These are phyloP conservation scores for Paracoccidioides brasiliensis DNA, from an alignment of 2,329 filamentous ascomycete genomes.

Conservation along the genomic window DNA sequence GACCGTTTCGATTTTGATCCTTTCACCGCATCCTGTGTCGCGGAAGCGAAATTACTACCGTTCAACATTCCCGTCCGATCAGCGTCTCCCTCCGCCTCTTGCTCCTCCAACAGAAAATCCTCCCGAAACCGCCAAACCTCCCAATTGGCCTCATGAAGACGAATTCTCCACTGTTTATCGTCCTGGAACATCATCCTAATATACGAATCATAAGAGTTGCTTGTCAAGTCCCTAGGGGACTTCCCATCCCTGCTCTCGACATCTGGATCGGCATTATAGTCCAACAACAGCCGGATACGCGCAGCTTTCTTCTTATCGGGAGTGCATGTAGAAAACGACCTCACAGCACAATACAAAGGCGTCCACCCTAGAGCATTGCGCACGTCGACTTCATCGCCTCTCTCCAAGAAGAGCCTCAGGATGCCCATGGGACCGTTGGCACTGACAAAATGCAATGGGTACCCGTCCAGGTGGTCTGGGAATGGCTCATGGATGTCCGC, in stretches of 20 bases:
- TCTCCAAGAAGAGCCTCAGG: neutral
- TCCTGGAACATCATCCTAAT: neutral
- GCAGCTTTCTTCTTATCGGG: neutral
- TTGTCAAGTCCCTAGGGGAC: neutral
- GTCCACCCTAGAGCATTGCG: neutral
- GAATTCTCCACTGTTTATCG: neutral
- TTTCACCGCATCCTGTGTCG: neutral
- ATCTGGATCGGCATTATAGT: neutral
- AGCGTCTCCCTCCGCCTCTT: neutral
- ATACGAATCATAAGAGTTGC: neutral
- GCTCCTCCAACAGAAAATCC: neutral
- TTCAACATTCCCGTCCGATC: neutral
- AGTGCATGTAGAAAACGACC: neutral
- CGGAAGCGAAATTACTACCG: neutral
- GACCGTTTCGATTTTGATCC: neutral
- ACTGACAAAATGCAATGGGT: neutral
- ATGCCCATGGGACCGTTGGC: neutral
- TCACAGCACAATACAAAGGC: neutral
- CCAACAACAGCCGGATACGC: neutral
- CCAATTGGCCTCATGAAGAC: neutral
- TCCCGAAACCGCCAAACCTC: neutral
- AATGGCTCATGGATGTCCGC: constrained; percentile 4
- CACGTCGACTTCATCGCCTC: neutral
- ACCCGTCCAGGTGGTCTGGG: neutral
- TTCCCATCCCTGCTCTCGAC: neutral